Evolutionary conservation across 2,329 filamentous ascomycete genomes (phyloP).

Genomic region (Ambrosiella xylebori): DNA sequence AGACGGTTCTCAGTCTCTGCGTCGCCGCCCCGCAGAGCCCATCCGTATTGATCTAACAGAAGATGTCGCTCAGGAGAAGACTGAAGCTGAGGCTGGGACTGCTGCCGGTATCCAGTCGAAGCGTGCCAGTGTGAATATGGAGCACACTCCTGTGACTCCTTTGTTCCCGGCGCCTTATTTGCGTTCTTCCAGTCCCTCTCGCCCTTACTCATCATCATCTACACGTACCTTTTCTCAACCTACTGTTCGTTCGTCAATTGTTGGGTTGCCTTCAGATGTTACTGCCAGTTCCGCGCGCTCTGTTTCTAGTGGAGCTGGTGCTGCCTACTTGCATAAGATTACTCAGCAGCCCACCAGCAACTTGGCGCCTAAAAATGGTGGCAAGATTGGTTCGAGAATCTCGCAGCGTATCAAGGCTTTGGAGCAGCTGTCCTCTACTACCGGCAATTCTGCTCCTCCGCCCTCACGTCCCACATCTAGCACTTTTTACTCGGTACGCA

Average conservation of each 20-base stretch:
- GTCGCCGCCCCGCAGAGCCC: slow-evolving; percentile 6
- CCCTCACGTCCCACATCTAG: slow-evolving; percentile 28
- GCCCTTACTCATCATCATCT: slow-evolving; percentile 17
- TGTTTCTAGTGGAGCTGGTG: slow-evolving; percentile 32
- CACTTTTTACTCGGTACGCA: slow-evolving; percentile 43
- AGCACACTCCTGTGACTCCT: slow-evolving; percentile 51
- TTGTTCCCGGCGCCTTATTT: slow-evolving; percentile 28
- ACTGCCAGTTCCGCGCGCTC: slow-evolving; percentile 31
- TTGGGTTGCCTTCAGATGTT: slow-evolving; percentile 30
- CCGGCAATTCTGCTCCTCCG: neutral
- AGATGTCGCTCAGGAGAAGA: slow-evolving; percentile 18
- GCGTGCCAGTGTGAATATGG: slow-evolving; percentile 57
- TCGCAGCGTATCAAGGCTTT: slow-evolving; percentile 84
- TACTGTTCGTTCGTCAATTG: slow-evolving; percentile 21
- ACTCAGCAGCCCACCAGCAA: slow-evolving; percentile 33
- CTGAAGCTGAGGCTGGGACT: slow-evolving; percentile 51
- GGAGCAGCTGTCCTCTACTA: slow-evolving; percentile 50
- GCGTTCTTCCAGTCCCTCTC: slow-evolving; percentile 14
- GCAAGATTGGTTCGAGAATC: slow-evolving; percentile 76
- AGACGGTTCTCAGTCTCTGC: neutral
- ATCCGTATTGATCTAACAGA: slow-evolving; percentile 33
- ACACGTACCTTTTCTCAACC: slow-evolving; percentile 33
- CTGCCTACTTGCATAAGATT: slow-evolving; percentile 37
- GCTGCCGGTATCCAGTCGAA: slow-evolving; percentile 73
- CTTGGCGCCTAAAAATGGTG: slow-evolving; percentile 47